These are phyloP conservation scores for Aspergillus aculeatinus DNA, from an alignment of 2,329 filamentous ascomycete genomes.

Conservation along the genomic window DNA sequence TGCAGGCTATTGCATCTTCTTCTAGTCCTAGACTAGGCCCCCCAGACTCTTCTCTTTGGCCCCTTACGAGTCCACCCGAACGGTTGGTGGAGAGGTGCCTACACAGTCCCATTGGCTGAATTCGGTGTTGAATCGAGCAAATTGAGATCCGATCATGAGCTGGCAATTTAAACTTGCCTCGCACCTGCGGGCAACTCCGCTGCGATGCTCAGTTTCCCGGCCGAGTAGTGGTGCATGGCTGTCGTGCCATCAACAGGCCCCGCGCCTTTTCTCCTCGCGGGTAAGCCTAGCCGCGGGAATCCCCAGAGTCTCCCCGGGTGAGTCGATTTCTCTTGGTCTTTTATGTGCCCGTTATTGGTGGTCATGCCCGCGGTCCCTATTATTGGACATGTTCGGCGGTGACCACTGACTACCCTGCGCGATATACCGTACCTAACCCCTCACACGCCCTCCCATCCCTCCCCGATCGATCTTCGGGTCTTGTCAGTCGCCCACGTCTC, in stretches of 20 bases:
- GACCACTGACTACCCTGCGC: neutral
- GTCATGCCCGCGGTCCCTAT: neutral
- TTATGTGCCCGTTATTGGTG: neutral
- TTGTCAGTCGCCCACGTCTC: constrained; percentile 13
- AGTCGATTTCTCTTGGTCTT: neutral
- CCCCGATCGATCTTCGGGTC: constrained; percentile 1
- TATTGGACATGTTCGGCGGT: constrained; percentile 1
- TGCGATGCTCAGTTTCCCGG: constrained; percentile 30
- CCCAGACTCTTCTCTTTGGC: constrained; percentile 2
- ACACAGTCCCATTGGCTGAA: constrained; percentile 16
- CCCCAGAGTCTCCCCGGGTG: constrained; percentile 1
- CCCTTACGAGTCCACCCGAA: constrained; percentile 14
- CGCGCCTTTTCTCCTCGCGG: constrained; percentile 14
- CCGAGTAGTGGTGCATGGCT: constrained; percentile 30
- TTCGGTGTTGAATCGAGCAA: neutral
- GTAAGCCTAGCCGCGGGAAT: constrained; percentile 16
- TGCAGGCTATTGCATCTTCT: neutral
- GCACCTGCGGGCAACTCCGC: constrained; percentile 32
- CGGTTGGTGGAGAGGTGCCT: constrained; percentile 11
- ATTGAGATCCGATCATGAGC: constrained; percentile 24
- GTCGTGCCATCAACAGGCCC: constrained; percentile 19
- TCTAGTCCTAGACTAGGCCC: neutral
- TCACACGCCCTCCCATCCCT: neutral
- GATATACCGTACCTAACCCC: neutral
- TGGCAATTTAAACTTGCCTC: constrained; percentile 33